Evolutionary conservation across 192 early-diverging fungal species (phyloP), one percentile per base, ranked within the genome.

Genomic region (Oehlia diaphana): DNA sequence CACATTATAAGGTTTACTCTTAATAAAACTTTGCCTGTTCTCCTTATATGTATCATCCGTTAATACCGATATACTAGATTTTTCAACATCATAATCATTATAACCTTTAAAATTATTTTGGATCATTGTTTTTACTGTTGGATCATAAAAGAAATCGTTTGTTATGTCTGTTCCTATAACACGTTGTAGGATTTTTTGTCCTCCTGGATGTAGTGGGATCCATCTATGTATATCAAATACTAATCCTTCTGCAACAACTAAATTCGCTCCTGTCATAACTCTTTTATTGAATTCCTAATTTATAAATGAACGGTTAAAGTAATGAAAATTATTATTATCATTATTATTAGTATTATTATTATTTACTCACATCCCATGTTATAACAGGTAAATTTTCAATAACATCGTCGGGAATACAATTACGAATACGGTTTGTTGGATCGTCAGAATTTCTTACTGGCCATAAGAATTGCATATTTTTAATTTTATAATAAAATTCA

Each of bases 151-250:
- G 28, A 67, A 67, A 44, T 53, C 71, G 6, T 28, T 21, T 3
- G 71, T 73, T 53, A 73, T 73, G 44, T 73, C 71, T 28, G 71
- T 73, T 12, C 71, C 78, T 71, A 79, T 72, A 12, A 79, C 78
- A 49, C 78, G 39, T 47, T 71, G 33, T 23, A 79, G 49, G 2
- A 79, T 71, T 71, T 72, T 79, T 42, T 58, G 21, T 13, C 78
- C 78, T 3, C 78, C 78, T 0, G 78, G 78, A 67, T 79, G 78
- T 33, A 71, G 19, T 21, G 26, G 8, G 10, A 79, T 79, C 78
- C 78, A 79, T 50, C 47, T 58, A n/a, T 64, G 65, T 26, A 79
- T 62, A 50, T 79, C 78, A 33, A 71, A 68, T 35, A 79, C 68
- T 9, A 71, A 71, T 26, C 58, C 78, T 26, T 79, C 78, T 4